Evolutionary conservation across 2,329 filamentous ascomycete genomes (phyloP), one percentile per base, ranked within the genome.

Genomic region (Botrytis cinerea): DNA sequence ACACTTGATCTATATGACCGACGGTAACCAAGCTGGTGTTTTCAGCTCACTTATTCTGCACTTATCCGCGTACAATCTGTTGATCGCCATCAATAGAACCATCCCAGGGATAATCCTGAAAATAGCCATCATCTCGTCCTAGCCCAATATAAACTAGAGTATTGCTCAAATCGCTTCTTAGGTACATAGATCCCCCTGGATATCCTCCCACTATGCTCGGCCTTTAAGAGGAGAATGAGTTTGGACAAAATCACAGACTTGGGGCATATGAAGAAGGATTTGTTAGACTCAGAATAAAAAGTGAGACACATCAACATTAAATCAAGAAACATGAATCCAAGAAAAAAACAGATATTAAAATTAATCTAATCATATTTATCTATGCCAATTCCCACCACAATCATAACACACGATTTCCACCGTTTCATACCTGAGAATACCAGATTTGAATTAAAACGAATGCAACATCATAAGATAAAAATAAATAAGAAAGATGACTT

Each of bases 311-410:
- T 12, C 45, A 66, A 51, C 8, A 38, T 25, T 3, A 0, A 46
- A 14, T 61, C 5, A n/a, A 16, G 22, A 18, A 54, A 14, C 5
- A 9, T n/a, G 32, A 32, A 32, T 32, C 2, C 32, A 32, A 32
- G 32, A 32, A 16, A 22, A 22, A 4, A 35, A 28, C 38, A 28
- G 2, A 40, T 28, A 40, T 67, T 32, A 40, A 46, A 54, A 67
- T 67, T 54, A 67, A 67, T 67, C 35, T 54, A 54, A 67, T 67
- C 46, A 67, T 67, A 22, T 67, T 67, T 51, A 40, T 54, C 35
- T 51, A 67, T 67, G 46, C 54, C 64, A 54, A 40, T 40, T 67
- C 35, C 38, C 46, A 67, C 16, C 20, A 12, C 28, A 51, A 40
- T 54, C 32, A 67, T 38, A 40, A 25, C 35, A 62, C 25, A 43